phyloP scores from a whole-genome alignment of 345 rosid species.

The Kernera saxatilis region DNA sequence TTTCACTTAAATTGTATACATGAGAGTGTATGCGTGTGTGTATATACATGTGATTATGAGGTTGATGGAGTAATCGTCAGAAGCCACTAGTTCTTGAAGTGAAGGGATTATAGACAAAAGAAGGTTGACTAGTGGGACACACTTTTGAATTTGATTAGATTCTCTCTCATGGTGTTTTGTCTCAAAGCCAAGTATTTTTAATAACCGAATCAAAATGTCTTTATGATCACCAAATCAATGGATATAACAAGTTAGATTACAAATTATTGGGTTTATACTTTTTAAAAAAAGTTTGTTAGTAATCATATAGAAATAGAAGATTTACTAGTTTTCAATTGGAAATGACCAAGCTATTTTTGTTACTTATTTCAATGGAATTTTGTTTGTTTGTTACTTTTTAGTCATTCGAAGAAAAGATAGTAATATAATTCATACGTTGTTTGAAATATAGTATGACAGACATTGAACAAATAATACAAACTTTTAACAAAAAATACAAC shows the following conservation, averaged over 20 bases:
- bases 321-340: not conserved
- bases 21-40: not conserved
- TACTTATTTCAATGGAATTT: not conserved
- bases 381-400: not conserved
- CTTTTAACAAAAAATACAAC: not conserved
- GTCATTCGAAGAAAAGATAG: not conserved
- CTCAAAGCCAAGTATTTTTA: not conserved
- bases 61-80: conserved; percentile 30
- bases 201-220: conserved; percentile 10
- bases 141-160: conserved; percentile 7
- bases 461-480: not conserved
- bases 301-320: not conserved
- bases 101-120: conserved; percentile 27
- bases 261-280: not conserved
- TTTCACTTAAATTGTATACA: not conserved
- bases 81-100: conserved; percentile 30
- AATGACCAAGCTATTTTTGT: not conserved
- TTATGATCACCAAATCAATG: not conserved
- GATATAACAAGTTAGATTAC: conserved; percentile 1
- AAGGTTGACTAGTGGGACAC: conserved; percentile 32
- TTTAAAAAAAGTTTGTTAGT: not conserved
- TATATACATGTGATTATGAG: conserved; percentile 4
- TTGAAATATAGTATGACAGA: not conserved
- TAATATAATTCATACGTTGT: not conserved
- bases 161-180: conserved; percentile 23